These are phyloP conservation scores for Neofusicoccum umdonicola DNA, from an alignment of 2,329 filamentous ascomycete species.

Conservation along the genomic window DNA sequence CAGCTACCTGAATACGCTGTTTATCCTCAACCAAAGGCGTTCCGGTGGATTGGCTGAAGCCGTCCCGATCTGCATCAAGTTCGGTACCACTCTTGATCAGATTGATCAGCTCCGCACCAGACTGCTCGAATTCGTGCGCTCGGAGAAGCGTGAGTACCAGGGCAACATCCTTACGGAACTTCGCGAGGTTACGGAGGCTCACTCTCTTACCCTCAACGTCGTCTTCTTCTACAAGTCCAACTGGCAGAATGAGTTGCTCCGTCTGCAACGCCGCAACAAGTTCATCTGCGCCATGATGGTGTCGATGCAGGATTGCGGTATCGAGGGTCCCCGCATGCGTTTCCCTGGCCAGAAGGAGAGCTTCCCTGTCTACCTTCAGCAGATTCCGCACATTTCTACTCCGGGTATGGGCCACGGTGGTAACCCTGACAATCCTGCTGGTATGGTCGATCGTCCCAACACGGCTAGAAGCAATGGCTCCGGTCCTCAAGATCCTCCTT, in stretches of 20 bases:
- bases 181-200: slow-evolving; percentile 74
- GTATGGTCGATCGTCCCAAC: slow-evolving; percentile 21
- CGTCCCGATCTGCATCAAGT: slow-evolving; percentile 79
- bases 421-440: slow-evolving; percentile 45
- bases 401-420: slow-evolving; percentile 43
- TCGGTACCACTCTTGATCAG: slow-evolving; percentile 78
- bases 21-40: slow-evolving; percentile 91
- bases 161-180: slow-evolving; percentile 84
- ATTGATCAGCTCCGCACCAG: slow-evolving; percentile 78
- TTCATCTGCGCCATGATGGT: slow-evolving; percentile 91
- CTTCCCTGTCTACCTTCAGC: slow-evolving; percentile 64
- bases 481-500: slow-evolving; percentile 41
- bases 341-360: slow-evolving; percentile 66
- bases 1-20: slow-evolving; percentile 85
- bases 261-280: slow-evolving; percentile 86
- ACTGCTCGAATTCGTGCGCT: slow-evolving; percentile 77
- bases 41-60: slow-evolving; percentile 86
- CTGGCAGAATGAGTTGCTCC: slow-evolving; percentile 91
- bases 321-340: slow-evolving; percentile 77
- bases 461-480: slow-evolving; percentile 22
- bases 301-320: slow-evolving; percentile 77
- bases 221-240: slow-evolving; percentile 98
- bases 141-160: slow-evolving; percentile 87
- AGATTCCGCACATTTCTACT: slow-evolving; percentile 47
- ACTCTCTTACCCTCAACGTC: slow-evolving; percentile 83